Percentiles rank a stretch among this genome's conserved stretches.
These are phyloP conservation scores for Hortaea werneckii DNA, from an alignment of 2,329 filamentous ascomycete species.

Conservation along the genomic window DNA sequence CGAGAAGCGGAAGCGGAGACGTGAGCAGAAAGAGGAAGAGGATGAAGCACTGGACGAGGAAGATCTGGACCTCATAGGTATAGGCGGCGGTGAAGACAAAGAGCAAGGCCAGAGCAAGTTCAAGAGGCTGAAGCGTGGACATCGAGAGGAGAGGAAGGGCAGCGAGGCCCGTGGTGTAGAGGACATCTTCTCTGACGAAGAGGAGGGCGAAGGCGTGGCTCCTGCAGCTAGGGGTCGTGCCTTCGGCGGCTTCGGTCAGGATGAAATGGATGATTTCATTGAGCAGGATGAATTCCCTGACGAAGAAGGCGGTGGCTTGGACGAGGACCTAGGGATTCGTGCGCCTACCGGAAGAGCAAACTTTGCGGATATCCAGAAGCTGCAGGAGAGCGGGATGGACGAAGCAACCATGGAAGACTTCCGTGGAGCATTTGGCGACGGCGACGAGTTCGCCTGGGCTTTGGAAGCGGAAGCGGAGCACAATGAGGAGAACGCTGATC, in stretches of 20 bases:
- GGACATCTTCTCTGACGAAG: slow-evolving; percentile 92
- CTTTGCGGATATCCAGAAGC: slow-evolving; percentile 60
- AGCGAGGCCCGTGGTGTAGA: slow-evolving; percentile 63
- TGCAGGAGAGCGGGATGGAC: slow-evolving; percentile 57
- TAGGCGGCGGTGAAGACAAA: slow-evolving; percentile 57
- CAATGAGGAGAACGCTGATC: slow-evolving; percentile 63
- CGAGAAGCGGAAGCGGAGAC: slow-evolving; percentile 66
- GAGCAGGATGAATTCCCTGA: slow-evolving; percentile 90
- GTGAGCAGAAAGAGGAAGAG: slow-evolving; percentile 69
- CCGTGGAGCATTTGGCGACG: slow-evolving; percentile 90
- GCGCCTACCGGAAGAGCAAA: slow-evolving; percentile 59
- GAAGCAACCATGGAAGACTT: slow-evolving; percentile 92
- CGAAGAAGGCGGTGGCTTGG: slow-evolving; percentile 64
- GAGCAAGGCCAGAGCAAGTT: slow-evolving; percentile 67
- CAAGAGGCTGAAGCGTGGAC: slow-evolving; percentile 91
- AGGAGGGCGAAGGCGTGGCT: slow-evolving; percentile 52
- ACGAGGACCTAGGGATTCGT: slow-evolving; percentile 82
- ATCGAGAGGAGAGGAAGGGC: slow-evolving; percentile 57
- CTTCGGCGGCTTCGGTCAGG: slow-evolving; percentile 45
- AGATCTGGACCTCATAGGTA: slow-evolving; percentile 87
- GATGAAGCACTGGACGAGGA: slow-evolving; percentile 84
- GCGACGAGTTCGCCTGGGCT: slow-evolving; percentile 92
- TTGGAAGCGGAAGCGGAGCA: slow-evolving; percentile 80
- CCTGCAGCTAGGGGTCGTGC: slow-evolving; percentile 21
- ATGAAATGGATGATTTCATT: slow-evolving; percentile 89